These are phyloP conservation scores for Botryotinia convoluta DNA, from an alignment of 2,329 filamentous ascomycete species.

Conservation along the genomic window DNA sequence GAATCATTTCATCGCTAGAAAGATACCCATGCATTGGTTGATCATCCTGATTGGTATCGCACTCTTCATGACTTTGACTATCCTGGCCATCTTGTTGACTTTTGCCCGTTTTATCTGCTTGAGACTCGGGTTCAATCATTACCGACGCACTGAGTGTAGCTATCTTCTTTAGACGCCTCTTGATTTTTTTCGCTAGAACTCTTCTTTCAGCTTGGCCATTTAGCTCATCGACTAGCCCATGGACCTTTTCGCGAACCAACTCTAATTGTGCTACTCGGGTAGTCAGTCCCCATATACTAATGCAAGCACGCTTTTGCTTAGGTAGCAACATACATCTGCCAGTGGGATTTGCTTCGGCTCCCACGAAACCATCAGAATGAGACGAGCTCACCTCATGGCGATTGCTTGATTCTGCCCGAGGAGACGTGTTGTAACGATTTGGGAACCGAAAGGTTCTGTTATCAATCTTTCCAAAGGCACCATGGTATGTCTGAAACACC, in stretches of 20 bases:
- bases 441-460: conserved; percentile 28
- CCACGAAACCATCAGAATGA: conserved; percentile 34
- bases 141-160: not conserved
- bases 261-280: conserved; percentile 20
- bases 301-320: not conserved
- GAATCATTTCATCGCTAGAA: not conserved
- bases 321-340: conserved; percentile 28
- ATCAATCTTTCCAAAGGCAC: conserved; percentile 22
- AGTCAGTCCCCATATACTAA: not conserved
- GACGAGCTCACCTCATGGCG: not conserved
- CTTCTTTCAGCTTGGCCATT: not conserved
- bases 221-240: not conserved
- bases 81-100: not conserved
- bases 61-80: not conserved
- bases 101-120: not conserved
- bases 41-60: not conserved
- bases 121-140: not conserved
- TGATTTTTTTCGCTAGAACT: too few relatives aligned
- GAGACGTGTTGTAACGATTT: conserved; percentile 6
- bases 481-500: not conserved
- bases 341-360: conserved; percentile 30
- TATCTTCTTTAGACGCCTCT: not conserved
- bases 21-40: not conserved
- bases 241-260: conserved; percentile 21
- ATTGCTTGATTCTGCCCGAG: not conserved